phyloP scores from a whole-genome alignment of 768 basidiomycete species.

The Epithele typhae region DNA sequence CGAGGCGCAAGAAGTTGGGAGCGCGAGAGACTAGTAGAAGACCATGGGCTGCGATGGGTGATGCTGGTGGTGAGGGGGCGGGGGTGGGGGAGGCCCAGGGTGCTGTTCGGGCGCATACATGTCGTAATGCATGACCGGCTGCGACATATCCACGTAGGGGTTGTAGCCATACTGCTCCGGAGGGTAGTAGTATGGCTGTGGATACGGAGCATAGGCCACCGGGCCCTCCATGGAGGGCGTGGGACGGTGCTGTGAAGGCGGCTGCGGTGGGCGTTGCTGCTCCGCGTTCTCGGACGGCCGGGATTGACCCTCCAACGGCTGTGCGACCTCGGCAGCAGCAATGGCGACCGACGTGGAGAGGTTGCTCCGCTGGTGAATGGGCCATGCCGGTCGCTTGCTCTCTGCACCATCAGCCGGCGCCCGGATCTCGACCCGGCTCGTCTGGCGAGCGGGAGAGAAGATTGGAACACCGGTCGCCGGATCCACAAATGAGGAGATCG shows the following conservation, averaged over 20 bases:
- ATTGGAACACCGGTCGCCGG: slow-evolving; percentile 64
- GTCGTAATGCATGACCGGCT: slow-evolving; percentile 62
- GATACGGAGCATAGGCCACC: slow-evolving; percentile 58
- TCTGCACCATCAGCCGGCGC: slow-evolving; percentile 40
- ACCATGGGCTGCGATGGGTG: slow-evolving; percentile 29
- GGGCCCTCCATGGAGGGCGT: slow-evolving; percentile 33
- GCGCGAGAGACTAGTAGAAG: slow-evolving; percentile 63
- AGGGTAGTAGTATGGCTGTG: slow-evolving; percentile 60
- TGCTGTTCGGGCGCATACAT: slow-evolving; percentile 49
- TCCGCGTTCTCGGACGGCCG: slow-evolving; percentile 1
- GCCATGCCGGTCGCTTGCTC: slow-evolving; percentile 27
- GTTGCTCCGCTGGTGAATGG: slow-evolving; percentile 43
- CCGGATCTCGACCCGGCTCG: slow-evolving; percentile 70
- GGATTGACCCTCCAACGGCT: too few species aligned
- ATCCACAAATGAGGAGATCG: slow-evolving; percentile 60
- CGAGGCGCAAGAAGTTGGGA: slow-evolving; percentile 15
- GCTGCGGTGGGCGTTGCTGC: too few species aligned
- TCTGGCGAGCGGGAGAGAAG: slow-evolving; percentile 70
- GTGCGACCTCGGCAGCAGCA: neutral
- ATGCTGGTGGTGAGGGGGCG: slow-evolving; percentile 1
- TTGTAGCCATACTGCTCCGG: slow-evolving; percentile 65
- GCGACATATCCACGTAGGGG: slow-evolving; percentile 65
- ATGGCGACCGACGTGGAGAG: slow-evolving; percentile 14
- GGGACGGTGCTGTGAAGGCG: slow-evolving; percentile 15
- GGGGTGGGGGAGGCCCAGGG: slow-evolving; percentile 40